Evolutionary conservation across 1,284 basidiomycete genomes (phyloP), one percentile per base, ranked within the genome.

Genomic region (Peniophora sp.): DNA sequence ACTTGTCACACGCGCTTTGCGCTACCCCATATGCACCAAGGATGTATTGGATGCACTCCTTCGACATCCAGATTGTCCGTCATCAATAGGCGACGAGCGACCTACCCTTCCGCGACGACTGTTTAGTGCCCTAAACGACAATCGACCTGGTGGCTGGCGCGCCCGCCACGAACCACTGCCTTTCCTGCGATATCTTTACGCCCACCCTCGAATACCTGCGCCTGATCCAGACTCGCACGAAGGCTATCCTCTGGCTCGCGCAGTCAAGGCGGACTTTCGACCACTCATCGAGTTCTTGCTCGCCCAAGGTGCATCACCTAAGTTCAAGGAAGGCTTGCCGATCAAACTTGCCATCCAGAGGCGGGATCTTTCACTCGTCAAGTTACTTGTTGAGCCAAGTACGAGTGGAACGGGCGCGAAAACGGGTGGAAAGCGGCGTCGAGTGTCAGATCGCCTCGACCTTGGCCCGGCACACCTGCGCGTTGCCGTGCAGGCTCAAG

Each of bases 241-340:
- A 1, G 91, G 90, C 1, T 94, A 92, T 59, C 82, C 86, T 0
- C 76, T 95, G 27, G 81, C 81, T 9, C 82, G 79, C 53, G 88
- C 91, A 1, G 87, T 91, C 0, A 72, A 83, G 45, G 79, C 77
- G 0, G 70, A 72, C 12, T 84, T 84, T 56, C 57, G 74, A 0
- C 79, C 81, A 1, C 75, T 94, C 3, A 71, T 92, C 2, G 69
- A 66, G 38, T 85, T 87, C 55, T 72, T 95, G 6, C 77, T 95
- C 45, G 67, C 71, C 1, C 69, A 81, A n/a, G 85, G 81, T 2
- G 92, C 89, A 0, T 82, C 82, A 2, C 90, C 92, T 0, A 61
- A 62, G 11, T 67, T 68, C 55, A 85, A 85, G 58, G 63, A 75
- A 10, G 74, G 71, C 20, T 66, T 92, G 24, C 74, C 89, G 0